Base-by-base conservation (phyloP, 106 monocot species). In the Allium fistulosum region DNA sequence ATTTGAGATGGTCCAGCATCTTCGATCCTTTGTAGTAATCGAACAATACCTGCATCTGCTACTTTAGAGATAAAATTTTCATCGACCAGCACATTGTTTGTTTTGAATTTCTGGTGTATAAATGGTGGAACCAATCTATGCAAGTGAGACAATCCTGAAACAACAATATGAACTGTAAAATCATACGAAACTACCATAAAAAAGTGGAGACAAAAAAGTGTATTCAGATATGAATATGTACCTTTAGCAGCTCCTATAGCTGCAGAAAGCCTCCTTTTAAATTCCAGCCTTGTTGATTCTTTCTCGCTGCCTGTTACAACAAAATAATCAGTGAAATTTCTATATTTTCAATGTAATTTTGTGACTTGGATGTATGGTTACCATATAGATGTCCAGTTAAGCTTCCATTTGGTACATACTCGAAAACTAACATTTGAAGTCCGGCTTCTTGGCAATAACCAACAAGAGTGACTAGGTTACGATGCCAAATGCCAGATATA, bases 51-150 rank as follows among this genome's bases (percentile, higher is more conserved):
- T 61, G 80, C 85, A 80, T 85, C 85, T 65, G 85, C 82, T 52
- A 90, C 89, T 58, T 90, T 90, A 51, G 89, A 79, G 66, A 85
- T 90, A 61, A 85, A 90, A 60, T 90, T 90, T 63, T 90, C 89
- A 71, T 90, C 85, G 53, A 90, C 89, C 77, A 90, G 70, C 11
- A 90, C 89, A 75, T 85, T 90, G 48, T 49, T 71, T 78, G 89
- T 83, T 75, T 85, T 90, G 80, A 90, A 90, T 58, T 78, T 57
- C 14, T 61, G 74, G 71, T 90, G 89, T 14, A 85, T 51, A 26
- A 90, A 22, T 13, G 85, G 89, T 69, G 89, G 89, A 13, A 61
- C 48, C 26, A 84, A 63, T 46, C 76, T 72, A 67, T 85, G 84
- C 47, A 88, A 71, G 63, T 88, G 88, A 46, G 73, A 66, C 59